phyloP scores from a whole-genome alignment of 805 yeast genomes.

The Grigorovia jiainica region DNA sequence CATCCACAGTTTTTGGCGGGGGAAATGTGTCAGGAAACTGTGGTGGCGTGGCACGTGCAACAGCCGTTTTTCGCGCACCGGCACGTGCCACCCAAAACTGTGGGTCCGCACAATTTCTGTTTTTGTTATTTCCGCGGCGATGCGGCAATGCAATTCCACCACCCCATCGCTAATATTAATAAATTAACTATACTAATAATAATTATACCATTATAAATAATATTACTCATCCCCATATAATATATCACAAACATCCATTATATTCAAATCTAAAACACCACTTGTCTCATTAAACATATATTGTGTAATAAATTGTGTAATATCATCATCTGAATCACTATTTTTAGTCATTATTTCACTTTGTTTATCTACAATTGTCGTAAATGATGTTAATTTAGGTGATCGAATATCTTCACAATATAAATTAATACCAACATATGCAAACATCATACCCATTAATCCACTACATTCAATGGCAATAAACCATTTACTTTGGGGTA shows the following conservation, averaged over 20 bases:
- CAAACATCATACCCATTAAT: constrained; percentile 61
- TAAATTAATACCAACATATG: constrained; percentile 57
- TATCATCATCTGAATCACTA: neutral
- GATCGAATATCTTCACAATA: constrained; percentile 76
- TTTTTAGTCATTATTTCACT: neutral
- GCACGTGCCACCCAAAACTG: too few species aligned
- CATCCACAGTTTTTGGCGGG: neutral
- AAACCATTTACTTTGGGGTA: constrained; percentile 91
- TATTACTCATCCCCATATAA: constrained; percentile 34
- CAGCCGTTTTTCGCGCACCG: too few species aligned
- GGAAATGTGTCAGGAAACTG: neutral
- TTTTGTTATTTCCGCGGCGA: too few species aligned
- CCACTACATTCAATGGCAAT: constrained; percentile 64
- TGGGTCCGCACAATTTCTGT: too few species aligned
- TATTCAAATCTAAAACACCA: constrained; percentile 82
- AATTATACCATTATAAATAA: too few species aligned
- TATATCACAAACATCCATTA: constrained; percentile 57
- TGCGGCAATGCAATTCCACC: too few species aligned
- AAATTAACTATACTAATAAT: too few species aligned
- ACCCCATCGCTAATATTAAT: too few species aligned
- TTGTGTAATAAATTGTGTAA: constrained; percentile 13
- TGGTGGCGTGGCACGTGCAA: too few species aligned
- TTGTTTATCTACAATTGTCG: constrained; percentile 47
- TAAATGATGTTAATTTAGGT: constrained; percentile 43
- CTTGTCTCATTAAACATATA: constrained; percentile 55